Base-by-base conservation (phyloP, 352 stramenopile genomes). In the Phytophthora agathidicida region DNA sequence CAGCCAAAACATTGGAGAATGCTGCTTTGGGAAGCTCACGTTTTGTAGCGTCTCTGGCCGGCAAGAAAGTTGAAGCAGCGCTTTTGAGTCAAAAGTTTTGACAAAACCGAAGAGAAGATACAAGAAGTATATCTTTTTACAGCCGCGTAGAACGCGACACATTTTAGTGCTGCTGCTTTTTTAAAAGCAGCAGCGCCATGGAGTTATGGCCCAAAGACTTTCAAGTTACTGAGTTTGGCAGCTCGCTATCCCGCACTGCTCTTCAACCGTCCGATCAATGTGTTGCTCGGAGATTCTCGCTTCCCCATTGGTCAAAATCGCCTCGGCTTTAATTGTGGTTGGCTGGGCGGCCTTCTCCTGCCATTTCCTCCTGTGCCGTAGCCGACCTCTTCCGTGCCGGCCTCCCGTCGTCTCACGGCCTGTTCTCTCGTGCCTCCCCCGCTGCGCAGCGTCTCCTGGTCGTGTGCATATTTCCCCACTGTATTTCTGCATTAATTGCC, bases 401-500 rank as follows among this genome's bases (percentile, higher is more conserved):
- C 32, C 7, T 28, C 31, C 7, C 42, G 47, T 30, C 13, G 17
- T 53, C 24, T 28, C 20, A 19, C n/a, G n/a, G n/a, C n/a, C n/a
- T n/a, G n/a, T 19, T 41, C 38, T 13, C 19, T 33, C 38, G 20
- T 4, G 17, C 26, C 26, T 31, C 22, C 13, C 23, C 41, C 49
- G 30, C n/a, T 23, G 17, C 20, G 28, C 44, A 41, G 35, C 37
- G 30, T 36, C 35, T 56, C 23, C 24, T 56, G 33, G 11, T 24
- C 47, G 16, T 47, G 35, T 30, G 36, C 26, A 36, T 46, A 39
- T 38, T n/a, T n/a, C n/a, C n/a, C 17, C 20, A 35, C 20, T 59
- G 50, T 44, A 42, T 50, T 24, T 59, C 26, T 56, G 24, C 37
- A 56, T 56, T 46, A 41, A n/a, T 37, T 52, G 23, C 24, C 24